Evolutionary conservation across 75 land plant species (phyloP), one percentile per base, ranked within the genome.

Genomic region (Adiantum capillusveneris): DNA sequence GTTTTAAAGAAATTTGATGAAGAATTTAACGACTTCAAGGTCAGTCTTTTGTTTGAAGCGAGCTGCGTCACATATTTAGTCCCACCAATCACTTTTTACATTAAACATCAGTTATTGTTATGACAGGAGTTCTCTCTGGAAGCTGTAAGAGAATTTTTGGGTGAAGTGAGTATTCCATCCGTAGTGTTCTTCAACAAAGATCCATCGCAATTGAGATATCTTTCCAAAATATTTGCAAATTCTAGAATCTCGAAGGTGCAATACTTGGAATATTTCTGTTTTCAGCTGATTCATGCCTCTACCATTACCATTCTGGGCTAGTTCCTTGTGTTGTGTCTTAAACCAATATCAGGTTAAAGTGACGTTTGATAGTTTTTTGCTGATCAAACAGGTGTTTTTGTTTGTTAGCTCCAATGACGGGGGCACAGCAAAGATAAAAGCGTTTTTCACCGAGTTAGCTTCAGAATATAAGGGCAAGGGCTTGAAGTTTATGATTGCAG

Each of bases 1-100:
- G 64, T 92, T 9, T 79, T 89, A 37, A 92, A 92, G 75, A 82
- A 78, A 30, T 92, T 88, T 65, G 97, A 92, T 73, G 97, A 92
- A 67, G 75, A 77, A 22, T 72, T 85, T 76, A 78, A 63, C 64
- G 95, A 92, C 68, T 75, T 54, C 52, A 56, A 76, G 80, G 90
- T 83, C 43, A n/a, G 59, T 14, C 17, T 43, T n/a, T n/a, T n/a
- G n/a, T n/a, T n/a, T n/a, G n/a, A n/a, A n/a, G n/a, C n/a, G n/a
- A n/a, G n/a, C n/a, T n/a, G n/a, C n/a, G n/a, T n/a, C n/a, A 34
- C 3, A 29, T 29, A n/a, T n/a, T n/a, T n/a, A n/a, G n/a, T n/a
- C n/a, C n/a, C n/a, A n/a, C n/a, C n/a, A n/a, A n/a, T n/a, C n/a
- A n/a, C n/a, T n/a, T n/a, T n/a, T n/a, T n/a, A n/a, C n/a, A n/a